Base-by-base conservation (phyloP, 2,329 filamentous ascomycete genomes). In the Epichloe gansuensis region DNA sequence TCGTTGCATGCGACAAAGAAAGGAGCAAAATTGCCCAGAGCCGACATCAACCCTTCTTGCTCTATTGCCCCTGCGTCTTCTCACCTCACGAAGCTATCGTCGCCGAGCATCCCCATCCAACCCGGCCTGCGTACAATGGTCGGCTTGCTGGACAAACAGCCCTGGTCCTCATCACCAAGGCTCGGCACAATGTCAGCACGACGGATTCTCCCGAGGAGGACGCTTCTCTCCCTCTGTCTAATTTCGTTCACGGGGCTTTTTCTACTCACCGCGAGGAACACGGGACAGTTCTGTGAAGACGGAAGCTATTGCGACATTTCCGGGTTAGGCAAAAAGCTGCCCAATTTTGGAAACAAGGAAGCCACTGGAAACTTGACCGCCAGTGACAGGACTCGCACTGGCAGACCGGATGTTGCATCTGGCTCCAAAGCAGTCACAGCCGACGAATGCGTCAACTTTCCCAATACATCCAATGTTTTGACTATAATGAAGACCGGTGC, bases 401-500 rank as follows among this genome's bases (percentile, higher is more conserved):
- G 15, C 12, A 21, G 6, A 12, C 21, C 28, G 4, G 31, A 39
- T 21, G 15, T 48, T 43, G 23, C 39, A 11, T 21, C 39, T 8
- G 39, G 15, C 31, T n/a, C 57, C 57, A 3, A 59, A 54, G 51
- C 57, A 51, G 7, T 56, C 52, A 28, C 53, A 52, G 47, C 67
- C 41, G 60, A 63, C 44, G 50, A 64, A 5, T 73, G 71, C 62
- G 65, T 63, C 23, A 55, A 58, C 46, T 72, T 75, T 47, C 71
- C 73, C 11, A 67, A 75, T 52, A 71, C 69, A 11, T 71, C 71
- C 45, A 70, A 71, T 56, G 67, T 77, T 37, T 64, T 76, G 31
- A 65, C 81, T 28, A 64, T 81, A 46, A 72, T 82, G 64, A 81
- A 81, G 65, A 81, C 78, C 3, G 77, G 78, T 38, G 76, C 77